Evolutionary conservation across 345 rosid species (phyloP).

Genomic region (Zanthoxylum bungeanum): DNA sequence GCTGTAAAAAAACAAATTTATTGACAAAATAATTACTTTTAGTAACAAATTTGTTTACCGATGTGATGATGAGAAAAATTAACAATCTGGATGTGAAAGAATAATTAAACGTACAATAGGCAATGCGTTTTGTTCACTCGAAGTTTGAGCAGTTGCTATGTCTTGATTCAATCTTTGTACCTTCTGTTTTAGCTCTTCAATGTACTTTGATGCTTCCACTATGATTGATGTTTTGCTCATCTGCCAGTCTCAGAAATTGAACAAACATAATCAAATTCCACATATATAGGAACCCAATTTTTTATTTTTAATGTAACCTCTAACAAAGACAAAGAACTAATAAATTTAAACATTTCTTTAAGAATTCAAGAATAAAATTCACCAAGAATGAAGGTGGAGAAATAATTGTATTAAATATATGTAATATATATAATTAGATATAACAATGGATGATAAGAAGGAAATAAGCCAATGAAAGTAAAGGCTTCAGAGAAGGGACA

Average conservation of each 20-base stretch:
- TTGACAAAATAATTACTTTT: background rate
- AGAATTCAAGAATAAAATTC: background rate
- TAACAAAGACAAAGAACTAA: background rate
- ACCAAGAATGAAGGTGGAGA: background rate
- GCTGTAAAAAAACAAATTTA: conserved; percentile 23
- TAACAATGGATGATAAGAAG: background rate
- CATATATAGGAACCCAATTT: background rate
- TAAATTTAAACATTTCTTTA: background rate
- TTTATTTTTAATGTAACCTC: background rate
- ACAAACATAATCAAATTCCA: conserved; percentile 10
- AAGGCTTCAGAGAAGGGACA: conserved; percentile 9
- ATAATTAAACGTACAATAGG: conserved; percentile 35
- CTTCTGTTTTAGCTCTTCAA: conserved; percentile 67
- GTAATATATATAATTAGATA: background rate
- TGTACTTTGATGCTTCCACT: conserved; percentile 81
- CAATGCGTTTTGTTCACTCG: conserved; percentile 28
- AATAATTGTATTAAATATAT: background rate
- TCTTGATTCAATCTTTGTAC: conserved; percentile 63
- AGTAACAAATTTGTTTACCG: background rate
- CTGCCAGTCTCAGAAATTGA: conserved; percentile 42
- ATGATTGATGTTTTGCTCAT: conserved; percentile 57
- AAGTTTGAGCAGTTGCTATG: conserved; percentile 35
- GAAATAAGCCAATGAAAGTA: conserved; percentile 13
- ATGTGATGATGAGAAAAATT: background rate
- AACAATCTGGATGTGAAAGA: background rate